phyloP scores from a whole-genome alignment of 495 filamentous ascomycete species.

The Neurospora sp. region DNA sequence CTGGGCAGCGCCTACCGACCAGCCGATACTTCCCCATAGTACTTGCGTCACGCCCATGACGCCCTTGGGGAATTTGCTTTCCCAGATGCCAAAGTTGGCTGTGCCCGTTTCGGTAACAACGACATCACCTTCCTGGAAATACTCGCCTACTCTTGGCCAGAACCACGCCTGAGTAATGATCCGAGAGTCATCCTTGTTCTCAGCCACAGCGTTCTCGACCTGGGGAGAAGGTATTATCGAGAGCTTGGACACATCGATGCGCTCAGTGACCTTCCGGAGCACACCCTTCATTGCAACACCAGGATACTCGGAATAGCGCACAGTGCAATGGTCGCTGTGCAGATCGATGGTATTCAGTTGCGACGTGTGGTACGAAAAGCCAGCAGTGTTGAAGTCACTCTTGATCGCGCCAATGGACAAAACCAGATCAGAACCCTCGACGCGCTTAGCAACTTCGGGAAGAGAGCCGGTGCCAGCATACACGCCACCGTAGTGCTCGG shows the following conservation, averaged over 20 bases:
- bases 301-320: slow-evolving; percentile 76
- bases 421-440: slow-evolving; percentile 76
- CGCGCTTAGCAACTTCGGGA: slow-evolving; percentile 55
- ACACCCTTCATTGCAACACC: slow-evolving; percentile 79
- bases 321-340: slow-evolving; percentile 65
- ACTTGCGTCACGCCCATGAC: slow-evolving; percentile 76
- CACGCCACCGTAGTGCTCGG: slow-evolving; percentile 71
- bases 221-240: slow-evolving; percentile 31
- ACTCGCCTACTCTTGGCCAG: slow-evolving; percentile 74
- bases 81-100: slow-evolving; percentile 82
- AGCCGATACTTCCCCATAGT: slow-evolving; percentile 84
- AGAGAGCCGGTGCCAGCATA: slow-evolving; percentile 78
- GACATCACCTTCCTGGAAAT: slow-evolving; percentile 65
- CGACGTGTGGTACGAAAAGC: slow-evolving; percentile 77
- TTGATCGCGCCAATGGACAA: slow-evolving; percentile 72
- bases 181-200: slow-evolving; percentile 37
- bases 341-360: slow-evolving; percentile 83
- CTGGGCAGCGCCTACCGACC: slow-evolving; percentile 68
- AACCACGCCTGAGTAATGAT: slow-evolving; percentile 77
- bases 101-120: slow-evolving; percentile 87
- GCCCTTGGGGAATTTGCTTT: slow-evolving; percentile 66
- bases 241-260: slow-evolving; percentile 49
- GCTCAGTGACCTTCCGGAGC: slow-evolving; percentile 60
- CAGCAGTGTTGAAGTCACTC: slow-evolving; percentile 86
- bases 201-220: slow-evolving; percentile 47